Percentiles rank a stretch among this genome's conserved stretches.
These are phyloP conservation scores for Eucalyptus shirleyi DNA, from an alignment of 345 rosid species.

Conservation along the genomic window DNA sequence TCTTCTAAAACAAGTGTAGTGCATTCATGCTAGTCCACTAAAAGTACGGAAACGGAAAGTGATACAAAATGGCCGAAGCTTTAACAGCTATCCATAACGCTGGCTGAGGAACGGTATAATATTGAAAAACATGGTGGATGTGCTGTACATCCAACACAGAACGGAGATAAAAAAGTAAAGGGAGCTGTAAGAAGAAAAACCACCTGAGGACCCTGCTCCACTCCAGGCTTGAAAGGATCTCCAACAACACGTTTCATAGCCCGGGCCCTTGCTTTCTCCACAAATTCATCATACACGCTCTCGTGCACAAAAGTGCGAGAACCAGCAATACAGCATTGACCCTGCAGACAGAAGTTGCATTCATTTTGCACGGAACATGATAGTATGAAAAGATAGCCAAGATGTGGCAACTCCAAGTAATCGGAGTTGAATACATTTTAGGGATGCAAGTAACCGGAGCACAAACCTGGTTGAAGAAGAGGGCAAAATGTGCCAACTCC, in stretches of 20 bases:
- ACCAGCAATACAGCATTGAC: conserved; percentile 92
- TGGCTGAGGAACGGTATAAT: not conserved
- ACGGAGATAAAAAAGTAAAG: not conserved
- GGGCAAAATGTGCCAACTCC: not conserved
- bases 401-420: not conserved
- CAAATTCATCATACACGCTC: conserved; percentile 64
- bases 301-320: conserved; percentile 95
- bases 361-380: not conserved
- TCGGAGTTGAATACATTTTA: not conserved
- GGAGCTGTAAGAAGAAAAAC: not conserved
- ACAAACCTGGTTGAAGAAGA: conserved; percentile 3
- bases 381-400: not conserved
- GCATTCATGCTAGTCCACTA: not conserved
- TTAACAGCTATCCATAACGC: not conserved
- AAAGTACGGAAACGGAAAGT: not conserved
- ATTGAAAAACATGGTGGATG: not conserved
- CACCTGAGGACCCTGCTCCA: conserved; percentile 99
- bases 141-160: not conserved
- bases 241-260: conserved; percentile 67
- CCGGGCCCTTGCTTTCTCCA: conserved; percentile 79
- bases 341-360: conserved; percentile 21
- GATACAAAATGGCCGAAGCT: not conserved
- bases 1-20: not conserved
- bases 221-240: conserved; percentile 71
- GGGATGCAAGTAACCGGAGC: not conserved